Evolutionary conservation across 2,329 filamentous ascomycete genomes (phyloP).

Genomic region (Penicillium olsonii): DNA sequence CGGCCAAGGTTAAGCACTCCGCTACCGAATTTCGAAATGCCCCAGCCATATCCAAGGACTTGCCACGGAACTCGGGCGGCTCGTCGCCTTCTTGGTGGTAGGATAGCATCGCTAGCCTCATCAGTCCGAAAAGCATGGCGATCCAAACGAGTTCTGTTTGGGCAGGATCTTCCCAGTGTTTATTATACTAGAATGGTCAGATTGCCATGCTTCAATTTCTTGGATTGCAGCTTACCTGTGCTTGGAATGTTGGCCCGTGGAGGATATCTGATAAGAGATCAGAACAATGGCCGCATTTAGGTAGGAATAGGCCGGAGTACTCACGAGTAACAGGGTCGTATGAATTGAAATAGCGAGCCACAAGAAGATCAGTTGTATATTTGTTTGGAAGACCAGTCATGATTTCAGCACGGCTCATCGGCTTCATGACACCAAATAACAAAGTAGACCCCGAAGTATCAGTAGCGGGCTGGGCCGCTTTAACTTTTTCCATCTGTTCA

Average conservation of each 20-base stretch:
- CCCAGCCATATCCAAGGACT: conserved; percentile 50
- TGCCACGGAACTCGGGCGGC: conserved; percentile 62
- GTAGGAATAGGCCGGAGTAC: conserved; percentile 35
- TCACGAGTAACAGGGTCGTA: conserved; percentile 62
- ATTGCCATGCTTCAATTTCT: background rate
- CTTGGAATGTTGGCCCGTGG: conserved; percentile 82
- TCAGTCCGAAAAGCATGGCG: conserved; percentile 64
- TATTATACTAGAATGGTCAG: conserved; percentile 54
- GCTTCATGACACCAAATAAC: conserved; percentile 70
- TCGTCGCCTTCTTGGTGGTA: conserved; percentile 64
- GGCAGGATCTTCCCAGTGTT: conserved; percentile 61
- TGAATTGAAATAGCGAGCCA: conserved; percentile 89
- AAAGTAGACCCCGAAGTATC: conserved; percentile 69
- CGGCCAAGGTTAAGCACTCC: conserved; percentile 64
- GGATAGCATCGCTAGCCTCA: conserved; percentile 65
- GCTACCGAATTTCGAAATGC: conserved; percentile 57
- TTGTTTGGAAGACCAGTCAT: conserved; percentile 78
- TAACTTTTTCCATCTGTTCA: conserved; percentile 74
- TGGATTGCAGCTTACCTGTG: conserved; percentile 55
- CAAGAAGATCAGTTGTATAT: conserved; percentile 78
- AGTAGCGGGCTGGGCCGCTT: conserved; percentile 62
- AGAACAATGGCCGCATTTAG: background rate
- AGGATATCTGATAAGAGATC: conserved; percentile 58
- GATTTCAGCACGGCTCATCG: conserved; percentile 73
- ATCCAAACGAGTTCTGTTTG: conserved; percentile 63